Percentiles rank a stretch among this genome's conserved stretches.
phyloP scores from a whole-genome alignment of 108 stramenopile genomes.

The Epithemia pelagica region DNA sequence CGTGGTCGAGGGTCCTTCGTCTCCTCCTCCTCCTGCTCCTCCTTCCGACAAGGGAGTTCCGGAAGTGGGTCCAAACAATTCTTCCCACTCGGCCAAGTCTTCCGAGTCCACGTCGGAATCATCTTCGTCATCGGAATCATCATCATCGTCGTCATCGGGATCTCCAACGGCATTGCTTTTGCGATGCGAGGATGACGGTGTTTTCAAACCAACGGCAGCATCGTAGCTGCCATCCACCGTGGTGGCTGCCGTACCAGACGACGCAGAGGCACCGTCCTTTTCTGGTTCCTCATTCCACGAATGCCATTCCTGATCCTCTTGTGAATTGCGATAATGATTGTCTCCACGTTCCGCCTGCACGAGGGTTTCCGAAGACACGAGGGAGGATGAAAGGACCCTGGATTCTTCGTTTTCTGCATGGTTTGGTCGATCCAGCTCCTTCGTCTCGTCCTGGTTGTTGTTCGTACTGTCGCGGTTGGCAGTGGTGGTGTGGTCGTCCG shows the following conservation, averaged over 20 bases:
- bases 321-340: too few species aligned
- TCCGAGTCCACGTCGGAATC: constrained; percentile 37
- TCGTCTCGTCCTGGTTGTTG: too few species aligned
- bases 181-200: constrained; percentile 10
- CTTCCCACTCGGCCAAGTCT: constrained; percentile 41
- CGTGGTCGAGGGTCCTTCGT: not conserved
- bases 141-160: constrained; percentile 69
- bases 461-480: too few species aligned
- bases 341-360: too few species aligned
- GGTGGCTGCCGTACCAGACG: not conserved
- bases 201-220: not conserved
- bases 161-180: constrained; percentile 78
- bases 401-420: too few species aligned
- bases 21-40: constrained; percentile 7
- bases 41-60: too few species aligned
- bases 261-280: not conserved
- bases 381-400: too few species aligned
- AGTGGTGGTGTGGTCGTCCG: too few species aligned
- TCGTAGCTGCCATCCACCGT: not conserved
- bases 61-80: constrained; percentile 19
- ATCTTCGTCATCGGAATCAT: constrained; percentile 41
- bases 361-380: too few species aligned
- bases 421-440: too few species aligned
- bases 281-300: too few species aligned
- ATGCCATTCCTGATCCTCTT: too few species aligned